phyloP scores from a whole-genome alignment of 345 rosid genomes.

The Gossypium ekmanianum region DNA sequence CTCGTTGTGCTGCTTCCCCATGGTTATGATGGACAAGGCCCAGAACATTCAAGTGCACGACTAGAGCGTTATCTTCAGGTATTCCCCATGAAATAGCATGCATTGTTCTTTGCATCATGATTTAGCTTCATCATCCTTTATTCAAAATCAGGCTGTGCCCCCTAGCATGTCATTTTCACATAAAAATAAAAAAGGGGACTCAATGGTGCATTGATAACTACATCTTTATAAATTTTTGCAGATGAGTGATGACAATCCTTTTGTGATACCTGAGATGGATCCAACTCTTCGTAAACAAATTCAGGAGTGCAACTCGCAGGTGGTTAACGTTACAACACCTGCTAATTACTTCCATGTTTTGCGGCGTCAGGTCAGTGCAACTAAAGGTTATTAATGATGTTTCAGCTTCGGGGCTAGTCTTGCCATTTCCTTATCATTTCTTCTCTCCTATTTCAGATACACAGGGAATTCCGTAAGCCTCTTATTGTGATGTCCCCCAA shows the following conservation, averaged over 20 bases:
- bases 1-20: conserved; percentile 77
- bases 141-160: background rate
- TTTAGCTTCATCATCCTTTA: background rate
- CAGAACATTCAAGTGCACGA: conserved; percentile 85
- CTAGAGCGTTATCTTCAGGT: conserved; percentile 85
- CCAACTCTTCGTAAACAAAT: conserved; percentile 69
- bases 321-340: conserved; percentile 87
- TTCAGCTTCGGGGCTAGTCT: background rate
- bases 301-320: conserved; percentile 85
- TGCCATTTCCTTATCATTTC: background rate
- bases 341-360: conserved; percentile 83
- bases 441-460: conserved; percentile 41
- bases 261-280: conserved; percentile 78
- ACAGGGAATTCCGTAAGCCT: conserved; percentile 93
- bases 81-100: conserved; percentile 9
- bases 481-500: conserved; percentile 83
- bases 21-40: conserved; percentile 87
- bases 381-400: conserved; percentile 6
- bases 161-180: background rate
- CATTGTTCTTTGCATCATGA: background rate
- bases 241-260: conserved; percentile 89
- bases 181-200: background rate
- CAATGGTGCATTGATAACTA: background rate
- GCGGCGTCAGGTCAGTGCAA: conserved; percentile 59
- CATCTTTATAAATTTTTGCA: conserved; percentile 22